These are phyloP conservation scores for Amanita phalloides DNA, from an alignment of 768 basidiomycete species.

Conservation along the genomic window DNA sequence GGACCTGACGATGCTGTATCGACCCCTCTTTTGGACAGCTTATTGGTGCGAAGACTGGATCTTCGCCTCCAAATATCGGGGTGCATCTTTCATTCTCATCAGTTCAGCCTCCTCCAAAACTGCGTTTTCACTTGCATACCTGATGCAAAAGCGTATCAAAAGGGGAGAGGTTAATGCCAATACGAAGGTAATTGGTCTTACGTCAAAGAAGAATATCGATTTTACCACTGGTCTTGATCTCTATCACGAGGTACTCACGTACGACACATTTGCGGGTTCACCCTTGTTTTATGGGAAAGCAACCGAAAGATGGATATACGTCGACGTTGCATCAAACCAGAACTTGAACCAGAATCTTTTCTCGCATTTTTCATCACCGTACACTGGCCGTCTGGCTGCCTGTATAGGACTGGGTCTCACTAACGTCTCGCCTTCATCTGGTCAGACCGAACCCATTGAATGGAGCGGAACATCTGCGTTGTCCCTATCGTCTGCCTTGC, in stretches of 20 bases:
- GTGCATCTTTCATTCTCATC: slow-evolving; percentile 38
- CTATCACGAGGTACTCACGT: slow-evolving; percentile 48
- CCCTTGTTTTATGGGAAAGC: slow-evolving; percentile 17
- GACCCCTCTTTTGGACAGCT: slow-evolving; percentile 67
- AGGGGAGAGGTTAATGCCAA: slow-evolving; percentile 15
- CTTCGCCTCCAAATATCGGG: slow-evolving; percentile 36
- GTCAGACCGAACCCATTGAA: slow-evolving; percentile 17
- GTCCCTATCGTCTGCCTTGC: slow-evolving; percentile 11
- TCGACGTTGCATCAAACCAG: slow-evolving; percentile 54
- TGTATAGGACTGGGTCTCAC: slow-evolving; percentile 45
- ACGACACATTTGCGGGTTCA: slow-evolving; percentile 31
- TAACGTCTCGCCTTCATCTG: slow-evolving; percentile 37
- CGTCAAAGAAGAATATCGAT: slow-evolving; percentile 40
- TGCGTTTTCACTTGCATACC: slow-evolving; percentile 58
- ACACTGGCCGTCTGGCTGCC: slow-evolving; percentile 24
- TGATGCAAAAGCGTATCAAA: slow-evolving; percentile 34
- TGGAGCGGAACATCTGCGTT: slow-evolving; percentile 24
- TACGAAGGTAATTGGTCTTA: slow-evolving; percentile 44
- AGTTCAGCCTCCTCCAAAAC: slow-evolving; percentile 69
- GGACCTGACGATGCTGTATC: slow-evolving; percentile 62
- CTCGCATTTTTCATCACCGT: slow-evolving; percentile 28
- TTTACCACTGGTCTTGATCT: slow-evolving; percentile 46
- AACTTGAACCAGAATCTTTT: slow-evolving; percentile 34
- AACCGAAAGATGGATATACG: slow-evolving; percentile 39
- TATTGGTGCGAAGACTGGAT: slow-evolving; percentile 73